Evolutionary conservation across 129 eudicot genomes (phyloP).

Genomic region (Escallonia rubra): DNA sequence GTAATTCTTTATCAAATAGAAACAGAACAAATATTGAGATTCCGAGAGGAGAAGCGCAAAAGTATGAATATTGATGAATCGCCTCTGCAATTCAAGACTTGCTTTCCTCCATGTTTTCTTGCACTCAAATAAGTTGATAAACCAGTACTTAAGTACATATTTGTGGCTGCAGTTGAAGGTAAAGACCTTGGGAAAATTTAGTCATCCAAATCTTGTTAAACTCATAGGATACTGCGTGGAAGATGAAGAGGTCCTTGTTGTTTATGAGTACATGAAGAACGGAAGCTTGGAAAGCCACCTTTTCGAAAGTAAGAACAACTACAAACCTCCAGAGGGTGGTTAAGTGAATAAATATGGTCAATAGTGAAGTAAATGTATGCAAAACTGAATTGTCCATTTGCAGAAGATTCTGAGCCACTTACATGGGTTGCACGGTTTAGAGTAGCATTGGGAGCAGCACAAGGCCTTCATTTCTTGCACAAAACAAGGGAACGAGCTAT

Average conservation of each 20-base stretch:
- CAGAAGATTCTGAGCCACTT: slow-evolving; percentile 11
- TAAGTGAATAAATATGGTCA: neutral
- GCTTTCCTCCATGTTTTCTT: too few relatives aligned
- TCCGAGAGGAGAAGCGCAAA: too few relatives aligned
- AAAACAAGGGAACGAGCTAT: neutral
- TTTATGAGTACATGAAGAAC: slow-evolving; percentile 33
- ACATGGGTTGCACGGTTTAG: slow-evolving; percentile 12
- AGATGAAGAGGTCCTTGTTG: slow-evolving; percentile 29
- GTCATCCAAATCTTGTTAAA: slow-evolving; percentile 30
- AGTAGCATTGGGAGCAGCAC: slow-evolving; percentile 15
- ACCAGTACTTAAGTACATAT: neutral
- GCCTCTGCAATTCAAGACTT: too few relatives aligned
- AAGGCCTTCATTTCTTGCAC: slow-evolving; percentile 11
- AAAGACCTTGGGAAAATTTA: slow-evolving; percentile 23
- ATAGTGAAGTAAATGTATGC: neutral
- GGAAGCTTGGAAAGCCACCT: slow-evolving; percentile 31
- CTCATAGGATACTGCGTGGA: slow-evolving; percentile 42
- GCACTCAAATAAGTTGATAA: too few relatives aligned
- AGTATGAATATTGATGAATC: too few relatives aligned
- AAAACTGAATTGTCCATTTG: neutral
- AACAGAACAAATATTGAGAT: too few relatives aligned
- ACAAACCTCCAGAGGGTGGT: neutral
- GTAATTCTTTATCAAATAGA: too few relatives aligned
- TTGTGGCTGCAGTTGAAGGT: slow-evolving; percentile 12
- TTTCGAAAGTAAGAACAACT: slow-evolving; percentile 20